Evolutionary conservation across 768 basidiomycete species (phyloP), one percentile per base, ranked within the genome.

Genomic region (Trametes maxima): DNA sequence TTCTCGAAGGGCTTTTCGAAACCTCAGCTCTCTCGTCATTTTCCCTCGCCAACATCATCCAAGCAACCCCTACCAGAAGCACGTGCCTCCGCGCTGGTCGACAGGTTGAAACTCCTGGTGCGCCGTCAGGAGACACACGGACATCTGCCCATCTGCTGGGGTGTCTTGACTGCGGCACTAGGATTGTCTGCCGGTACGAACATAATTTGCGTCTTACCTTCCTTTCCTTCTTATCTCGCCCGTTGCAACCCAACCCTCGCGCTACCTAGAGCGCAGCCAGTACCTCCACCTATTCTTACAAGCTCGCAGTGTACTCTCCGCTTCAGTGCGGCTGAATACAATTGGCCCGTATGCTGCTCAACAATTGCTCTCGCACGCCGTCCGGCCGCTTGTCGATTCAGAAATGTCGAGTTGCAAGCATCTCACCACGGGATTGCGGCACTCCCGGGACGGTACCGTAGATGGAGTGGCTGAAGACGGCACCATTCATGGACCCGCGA

Each of bases 251-350:
- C 24, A 21, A 33, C 28, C 22, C 36, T 44, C 43, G 60, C 43
- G 6, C 7, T 43, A 10, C 35, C 24, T 65, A 98, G 95, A 89
- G 65, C 86, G 92, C 28, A 80, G 92, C 10, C 87, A 89, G 65
- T 90, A 92, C 70, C 85, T 99, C 14, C 90, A 95, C 68, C 85
- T 98, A 35, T 98, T 97, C 77, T 85, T 99, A 5, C 94, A 98
- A 67, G 91, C 92, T 3, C 84, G 97, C 14, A 85, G 93, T 55
- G 76, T 98, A 53, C 80, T 98, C 45, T 98, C 95, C 8, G 94
- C 95, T 5, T 88, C 94, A 1, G 91, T 99, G 17, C 85, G 97
- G 7, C 79, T 98, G 68, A 98, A 98, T 73, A 83, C 84, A 24
- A 81, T 97, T 65, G 97, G 97, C 0, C 97, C 97, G 0, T 99